Conservation (phyloP, 768 basidiomycete species). For the Trametes sanguinea region DNA sequence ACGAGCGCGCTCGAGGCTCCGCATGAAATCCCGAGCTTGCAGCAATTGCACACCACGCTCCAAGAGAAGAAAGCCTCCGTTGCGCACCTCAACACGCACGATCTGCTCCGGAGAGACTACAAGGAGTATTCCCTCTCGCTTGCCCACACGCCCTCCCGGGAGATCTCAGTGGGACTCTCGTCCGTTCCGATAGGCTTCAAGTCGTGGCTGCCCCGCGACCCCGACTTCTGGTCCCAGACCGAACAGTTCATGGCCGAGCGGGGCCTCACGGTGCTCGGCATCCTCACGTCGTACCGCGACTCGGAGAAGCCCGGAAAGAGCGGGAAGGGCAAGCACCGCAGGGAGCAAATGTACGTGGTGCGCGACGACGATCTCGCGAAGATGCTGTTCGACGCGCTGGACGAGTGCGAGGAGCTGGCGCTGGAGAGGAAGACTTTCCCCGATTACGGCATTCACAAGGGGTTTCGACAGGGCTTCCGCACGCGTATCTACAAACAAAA, state of each 20-base stretch:
- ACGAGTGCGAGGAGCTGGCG: constrained; percentile 52
- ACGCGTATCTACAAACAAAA: constrained; percentile 65
- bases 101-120: constrained; percentile 92
- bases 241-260: constrained; percentile 68
- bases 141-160: constrained; percentile 39
- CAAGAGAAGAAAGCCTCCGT: constrained; percentile 65
- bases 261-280: constrained; percentile 67
- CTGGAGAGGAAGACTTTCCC: constrained; percentile 44
- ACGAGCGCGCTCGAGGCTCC: constrained; percentile 29
- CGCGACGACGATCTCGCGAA: constrained; percentile 46
- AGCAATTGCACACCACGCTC: constrained; percentile 51
- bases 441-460: constrained; percentile 29
- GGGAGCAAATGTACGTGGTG: constrained; percentile 71
- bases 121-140: constrained; percentile 75
- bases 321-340: constrained; percentile 55
- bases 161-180: constrained; percentile 72
- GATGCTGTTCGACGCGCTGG: constrained; percentile 59
- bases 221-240: constrained; percentile 41
- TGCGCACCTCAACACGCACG: constrained; percentile 63
- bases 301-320: constrained; percentile 43
- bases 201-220: constrained; percentile 50
- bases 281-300: constrained; percentile 70
- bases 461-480: constrained; percentile 31
- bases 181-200: constrained; percentile 77
- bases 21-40: constrained; percentile 45